A percentile compares a stretch with the other conserved stretches of the same genome.
Evolutionary conservation across 176 grass and related monocot genomes (phyloP).

Genomic region (Aegilops tauschii): DNA sequence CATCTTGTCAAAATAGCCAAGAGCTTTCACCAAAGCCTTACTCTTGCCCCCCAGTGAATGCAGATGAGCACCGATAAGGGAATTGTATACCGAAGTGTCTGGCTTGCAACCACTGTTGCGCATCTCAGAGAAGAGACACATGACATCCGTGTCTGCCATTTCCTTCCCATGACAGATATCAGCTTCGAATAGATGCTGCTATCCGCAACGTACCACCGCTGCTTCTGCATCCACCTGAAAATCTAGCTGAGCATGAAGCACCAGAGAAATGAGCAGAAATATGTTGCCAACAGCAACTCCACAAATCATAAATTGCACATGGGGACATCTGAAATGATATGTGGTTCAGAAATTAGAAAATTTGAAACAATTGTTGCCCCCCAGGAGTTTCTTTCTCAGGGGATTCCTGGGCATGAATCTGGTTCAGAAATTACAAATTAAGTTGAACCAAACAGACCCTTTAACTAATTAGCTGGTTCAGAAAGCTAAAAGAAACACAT

Average conservation of each 20-base stretch:
- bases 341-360: too few species aligned
- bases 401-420: not conserved
- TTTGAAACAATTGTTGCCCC: too few species aligned
- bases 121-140: slow-evolving; percentile 94
- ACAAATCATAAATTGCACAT: too few species aligned
- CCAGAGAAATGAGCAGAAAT: not conserved
- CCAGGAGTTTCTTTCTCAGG: not conserved
- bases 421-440: not conserved
- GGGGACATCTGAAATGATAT: too few species aligned
- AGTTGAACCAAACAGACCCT: not conserved
- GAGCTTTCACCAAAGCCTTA: slow-evolving; percentile 73
- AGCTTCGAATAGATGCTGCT: slow-evolving; percentile 81
- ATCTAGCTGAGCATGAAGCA: slow-evolving; percentile 43
- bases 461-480: not conserved
- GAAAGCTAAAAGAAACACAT: not conserved
- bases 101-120: slow-evolving; percentile 71
- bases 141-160: slow-evolving; percentile 87
- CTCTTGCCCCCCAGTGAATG: slow-evolving; percentile 78
- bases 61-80: slow-evolving; percentile 70
- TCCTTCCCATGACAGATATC: slow-evolving; percentile 90
- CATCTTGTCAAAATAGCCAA: slow-evolving; percentile 92
- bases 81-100: slow-evolving; percentile 80
- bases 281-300: too few species aligned
- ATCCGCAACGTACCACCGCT: slow-evolving; percentile 83
- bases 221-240: slow-evolving; percentile 98